A percentile compares a stretch with the other conserved stretches of the same genome.
These are phyloP conservation scores for Vanrija sp. DNA, from an alignment of 1,284 basidiomycete species.

Conservation along the genomic window DNA sequence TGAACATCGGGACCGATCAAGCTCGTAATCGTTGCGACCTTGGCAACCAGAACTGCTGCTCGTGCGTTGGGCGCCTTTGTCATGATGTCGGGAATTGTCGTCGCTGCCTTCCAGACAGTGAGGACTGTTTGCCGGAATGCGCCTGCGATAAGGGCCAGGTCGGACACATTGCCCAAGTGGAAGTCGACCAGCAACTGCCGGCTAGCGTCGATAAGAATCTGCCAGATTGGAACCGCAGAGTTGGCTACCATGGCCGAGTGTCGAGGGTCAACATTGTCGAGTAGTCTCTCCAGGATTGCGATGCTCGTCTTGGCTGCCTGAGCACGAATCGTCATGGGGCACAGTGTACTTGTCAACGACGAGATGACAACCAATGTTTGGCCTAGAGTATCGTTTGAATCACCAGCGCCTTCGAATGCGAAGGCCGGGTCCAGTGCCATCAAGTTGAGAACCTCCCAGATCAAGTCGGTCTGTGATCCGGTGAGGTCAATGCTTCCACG, in stretches of 20 bases:
- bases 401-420: constrained; percentile 19
- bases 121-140: constrained; percentile 25
- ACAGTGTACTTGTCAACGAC: constrained; percentile 25
- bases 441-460: constrained; percentile 31
- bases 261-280: constrained; percentile 6
- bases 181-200: constrained; percentile 37
- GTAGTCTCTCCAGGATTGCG: constrained; percentile 19
- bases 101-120: constrained; percentile 15
- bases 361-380: constrained; percentile 24
- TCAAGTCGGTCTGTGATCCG: constrained; percentile 21
- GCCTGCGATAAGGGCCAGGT: constrained; percentile 25
- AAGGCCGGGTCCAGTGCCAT: constrained; percentile 30
- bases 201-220: constrained; percentile 34
- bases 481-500: constrained; percentile 19
- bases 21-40: constrained; percentile 26
- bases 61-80: constrained; percentile 24
- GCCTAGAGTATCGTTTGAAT: constrained; percentile 18
- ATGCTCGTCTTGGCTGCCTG: constrained; percentile 27
- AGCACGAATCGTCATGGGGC: constrained; percentile 24
- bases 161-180: constrained; percentile 32
- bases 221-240: constrained; percentile 25
- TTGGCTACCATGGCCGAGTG: constrained; percentile 5
- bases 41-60: constrained; percentile 25
- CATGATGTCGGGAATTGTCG: constrained; percentile 16
- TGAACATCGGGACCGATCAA: constrained; percentile 33